Percentiles rank a stretch among this genome's conserved stretches.
These are phyloP conservation scores for Kwoniella sp. DNA, from an alignment of 768 basidiomycete genomes.

Conservation along the genomic window DNA sequence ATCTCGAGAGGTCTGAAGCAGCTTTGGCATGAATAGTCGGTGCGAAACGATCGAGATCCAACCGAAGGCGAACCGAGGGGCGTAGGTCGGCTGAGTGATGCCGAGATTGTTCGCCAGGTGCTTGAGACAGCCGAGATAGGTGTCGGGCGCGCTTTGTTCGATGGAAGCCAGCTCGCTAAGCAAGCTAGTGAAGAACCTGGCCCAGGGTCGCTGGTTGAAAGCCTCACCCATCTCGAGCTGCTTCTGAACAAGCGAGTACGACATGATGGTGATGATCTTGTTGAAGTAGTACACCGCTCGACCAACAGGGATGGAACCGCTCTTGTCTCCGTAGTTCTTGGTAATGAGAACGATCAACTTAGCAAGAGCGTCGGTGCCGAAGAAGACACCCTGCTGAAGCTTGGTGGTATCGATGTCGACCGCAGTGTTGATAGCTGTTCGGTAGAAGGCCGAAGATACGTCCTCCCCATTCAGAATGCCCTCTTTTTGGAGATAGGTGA, in stretches of 20 bases:
- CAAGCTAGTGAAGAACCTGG: conserved; percentile 94
- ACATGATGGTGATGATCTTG: conserved; percentile 95
- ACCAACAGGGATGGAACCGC: conserved; percentile 81
- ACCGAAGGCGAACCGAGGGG: conserved; percentile 96
- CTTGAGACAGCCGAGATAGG: conserved; percentile 70
- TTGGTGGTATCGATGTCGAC: conserved; percentile 69
- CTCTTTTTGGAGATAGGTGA: conserved; percentile 94
- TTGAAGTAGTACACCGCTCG: conserved; percentile 94
- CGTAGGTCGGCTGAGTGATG: conserved; percentile 90
- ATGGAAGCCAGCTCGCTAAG: conserved; percentile 85
- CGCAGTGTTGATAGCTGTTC: conserved; percentile 91
- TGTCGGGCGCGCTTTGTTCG: conserved; percentile 75
- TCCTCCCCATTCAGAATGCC: conserved; percentile 95
- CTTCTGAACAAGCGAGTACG: conserved; percentile 86
- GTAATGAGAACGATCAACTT: conserved; percentile 94
- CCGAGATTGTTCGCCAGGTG: conserved; percentile 92
- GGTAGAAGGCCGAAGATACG: conserved; percentile 94
- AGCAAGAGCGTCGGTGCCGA: conserved; percentile 90
- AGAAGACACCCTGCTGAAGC: conserved; percentile 57
- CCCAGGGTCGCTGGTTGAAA: conserved; percentile 97
- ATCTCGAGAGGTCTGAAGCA: conserved; percentile 78
- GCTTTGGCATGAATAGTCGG: conserved; percentile 92
- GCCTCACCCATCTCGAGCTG: conserved; percentile 87
- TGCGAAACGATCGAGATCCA: conserved; percentile 97
- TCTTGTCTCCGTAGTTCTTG: conserved; percentile 96